phyloP scores from a whole-genome alignment of 2,329 filamentous ascomycete species.

The Hymenoscyphus linearis region DNA sequence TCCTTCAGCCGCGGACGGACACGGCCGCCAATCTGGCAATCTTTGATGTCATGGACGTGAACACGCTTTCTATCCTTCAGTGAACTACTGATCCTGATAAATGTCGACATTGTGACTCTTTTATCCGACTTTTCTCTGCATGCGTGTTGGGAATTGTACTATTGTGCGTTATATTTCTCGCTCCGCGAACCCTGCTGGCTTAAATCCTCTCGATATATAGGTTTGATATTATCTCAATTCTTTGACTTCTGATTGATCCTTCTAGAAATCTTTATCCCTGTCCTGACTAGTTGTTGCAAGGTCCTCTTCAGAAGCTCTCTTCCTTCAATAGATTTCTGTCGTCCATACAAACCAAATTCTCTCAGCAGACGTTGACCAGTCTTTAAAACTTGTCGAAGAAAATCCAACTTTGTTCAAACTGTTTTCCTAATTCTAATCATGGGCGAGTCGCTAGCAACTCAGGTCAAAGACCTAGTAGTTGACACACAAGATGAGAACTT shows the following conservation, averaged over 20 bases:
- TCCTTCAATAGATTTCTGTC: background rate
- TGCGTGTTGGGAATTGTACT: no score
- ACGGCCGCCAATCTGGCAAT: no score
- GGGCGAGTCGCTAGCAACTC: slow-evolving; percentile 22
- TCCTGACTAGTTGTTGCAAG: background rate
- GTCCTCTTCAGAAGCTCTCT: background rate
- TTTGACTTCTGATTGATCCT: background rate
- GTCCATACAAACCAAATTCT: background rate
- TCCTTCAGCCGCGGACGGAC: slow-evolving; percentile 31
- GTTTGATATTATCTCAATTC: background rate
- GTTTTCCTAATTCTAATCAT: slow-evolving; percentile 5
- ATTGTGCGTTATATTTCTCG: slow-evolving; percentile 26
- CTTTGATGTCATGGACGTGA: background rate
- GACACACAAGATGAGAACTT: slow-evolving; percentile 24
- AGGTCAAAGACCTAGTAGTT: slow-evolving; percentile 24
- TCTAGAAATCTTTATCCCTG: background rate
- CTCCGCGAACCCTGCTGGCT: background rate
- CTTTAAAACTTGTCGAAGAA: background rate
- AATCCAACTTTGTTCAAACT: background rate
- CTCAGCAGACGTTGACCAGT: background rate
- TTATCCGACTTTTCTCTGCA: slow-evolving; percentile 27
- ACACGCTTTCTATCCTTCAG: background rate
- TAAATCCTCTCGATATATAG: background rate
- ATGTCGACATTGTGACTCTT: slow-evolving; percentile 19
- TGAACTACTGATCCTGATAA: background rate